These are phyloP conservation scores for Cantharellus cinnabarinus DNA, from an alignment of 768 basidiomycete genomes.

Conservation along the genomic window DNA sequence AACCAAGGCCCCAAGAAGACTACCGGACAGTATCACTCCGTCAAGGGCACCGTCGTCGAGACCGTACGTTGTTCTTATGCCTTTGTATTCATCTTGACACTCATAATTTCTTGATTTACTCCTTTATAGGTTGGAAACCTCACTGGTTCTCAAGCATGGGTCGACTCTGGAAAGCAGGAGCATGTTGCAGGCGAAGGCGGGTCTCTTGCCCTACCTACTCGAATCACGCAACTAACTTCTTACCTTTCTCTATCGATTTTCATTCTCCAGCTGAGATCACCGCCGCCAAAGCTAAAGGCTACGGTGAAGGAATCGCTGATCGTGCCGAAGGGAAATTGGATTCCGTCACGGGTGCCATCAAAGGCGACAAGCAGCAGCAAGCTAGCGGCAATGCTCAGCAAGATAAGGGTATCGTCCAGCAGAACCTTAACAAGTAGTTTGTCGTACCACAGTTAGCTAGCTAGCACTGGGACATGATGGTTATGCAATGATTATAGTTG, in stretches of 20 bases:
- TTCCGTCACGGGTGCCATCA: conserved; percentile 31
- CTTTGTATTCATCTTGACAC: neutral
- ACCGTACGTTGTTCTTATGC: conserved; percentile 2
- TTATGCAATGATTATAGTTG: too few relatives aligned
- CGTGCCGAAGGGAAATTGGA: conserved; percentile 31
- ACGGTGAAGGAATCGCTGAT: conserved; percentile 28
- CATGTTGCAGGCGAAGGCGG: conserved; percentile 29
- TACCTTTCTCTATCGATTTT: neutral
- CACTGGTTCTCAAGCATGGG: conserved; percentile 25
- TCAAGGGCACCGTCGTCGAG: conserved; percentile 12
- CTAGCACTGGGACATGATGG: too few relatives aligned
- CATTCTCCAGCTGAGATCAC: conserved; percentile 3
- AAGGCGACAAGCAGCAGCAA: conserved; percentile 36
- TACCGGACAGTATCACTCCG: conserved; percentile 10
- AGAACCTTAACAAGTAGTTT: conserved; percentile 8
- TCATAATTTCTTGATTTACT: neutral
- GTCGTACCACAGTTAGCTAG: neutral
- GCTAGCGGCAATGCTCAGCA: conserved; percentile 15
- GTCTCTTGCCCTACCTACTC: conserved; percentile 5
- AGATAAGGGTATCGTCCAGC: conserved; percentile 9
- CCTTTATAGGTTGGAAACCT: conserved; percentile 20
- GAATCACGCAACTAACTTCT: neutral
- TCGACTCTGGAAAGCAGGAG: conserved; percentile 28
- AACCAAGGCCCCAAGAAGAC: conserved; percentile 4
- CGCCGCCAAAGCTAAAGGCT: conserved; percentile 30